Base-by-base conservation (phyloP, 2,329 filamentous ascomycete genomes). In the Trichoderma oligosporum region DNA sequence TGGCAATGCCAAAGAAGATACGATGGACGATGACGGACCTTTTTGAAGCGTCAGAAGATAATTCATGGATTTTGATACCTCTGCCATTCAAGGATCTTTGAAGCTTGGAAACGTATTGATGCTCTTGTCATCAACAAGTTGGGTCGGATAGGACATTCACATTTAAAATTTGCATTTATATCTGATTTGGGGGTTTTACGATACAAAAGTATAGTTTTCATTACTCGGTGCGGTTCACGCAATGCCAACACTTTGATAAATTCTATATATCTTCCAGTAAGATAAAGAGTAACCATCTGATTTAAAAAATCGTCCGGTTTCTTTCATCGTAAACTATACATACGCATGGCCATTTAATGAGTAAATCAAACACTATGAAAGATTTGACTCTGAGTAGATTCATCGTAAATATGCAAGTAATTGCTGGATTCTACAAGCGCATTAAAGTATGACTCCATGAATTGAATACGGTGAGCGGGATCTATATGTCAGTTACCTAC, bases 1-100 rank as follows among this genome's bases (percentile, higher is more conserved):
- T 1, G 58, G 60, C 4, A 56, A 61, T 4, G 16, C n/a, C 20
- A 56, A 61, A 25, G 57, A 56, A 12, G 55, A 56, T 5, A 66
- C 18, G 65, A 62, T n/a, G 61, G 35, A 48, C 6, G n/a, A 45
- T 1, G 51, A 22, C 4, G 16, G 4, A 4, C 7, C 38, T 24
- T 55, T 29, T 29, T 55, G 51, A 8, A n/a, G 4, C n/a, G 4
- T 1, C 12, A 22, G 12, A 9, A 22, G 11, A 4, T 1, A 4
- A 4, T 4, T 29, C 36, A 20, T 6, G n/a, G 31, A 3, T 29
- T 6, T 24, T 27, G 22, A 24, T 36, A 11, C 38, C 27, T 4
- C 31, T 16, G 6, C 41, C 22, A 38, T 29, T 9, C 6, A 22
- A 16, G 7, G 51, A 38, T 7, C 16, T 12, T 38, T 29, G n/a